Conservation (phyloP, 169 alveolate genomes). For the Plasmodium vivax region DNA sequence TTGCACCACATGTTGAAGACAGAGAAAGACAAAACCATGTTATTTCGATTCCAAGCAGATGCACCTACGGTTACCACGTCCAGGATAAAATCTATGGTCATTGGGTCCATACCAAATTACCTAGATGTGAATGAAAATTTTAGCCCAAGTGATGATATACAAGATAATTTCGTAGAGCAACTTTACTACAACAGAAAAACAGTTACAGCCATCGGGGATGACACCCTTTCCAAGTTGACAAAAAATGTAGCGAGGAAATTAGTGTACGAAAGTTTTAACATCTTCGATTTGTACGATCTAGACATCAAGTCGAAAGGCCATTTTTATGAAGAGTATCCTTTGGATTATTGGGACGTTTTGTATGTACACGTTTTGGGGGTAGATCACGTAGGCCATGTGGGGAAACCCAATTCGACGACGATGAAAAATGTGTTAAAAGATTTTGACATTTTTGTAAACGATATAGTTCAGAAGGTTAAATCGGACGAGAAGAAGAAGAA, state of each 20-base stretch:
- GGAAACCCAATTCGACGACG: constrained; percentile 56
- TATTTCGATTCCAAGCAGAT: constrained; percentile 78
- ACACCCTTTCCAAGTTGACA: constrained; percentile 31
- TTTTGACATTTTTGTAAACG: constrained; percentile 76
- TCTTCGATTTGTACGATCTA: constrained; percentile 45
- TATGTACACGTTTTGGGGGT: constrained; percentile 79
- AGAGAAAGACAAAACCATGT: constrained; percentile 46
- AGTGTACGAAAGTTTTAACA: constrained; percentile 67
- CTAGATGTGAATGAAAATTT: constrained; percentile 66
- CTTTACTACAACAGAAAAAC: constrained; percentile 33
- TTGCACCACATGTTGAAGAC: constrained; percentile 70
- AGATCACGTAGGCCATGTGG: constrained; percentile 82
- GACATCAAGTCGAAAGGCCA: constrained; percentile 33
- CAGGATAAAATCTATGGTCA: constrained; percentile 74
- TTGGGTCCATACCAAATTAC: constrained; percentile 79
- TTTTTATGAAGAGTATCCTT: constrained; percentile 51
- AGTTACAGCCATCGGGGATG: constrained; percentile 64
- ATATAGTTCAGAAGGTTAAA: constrained; percentile 60
- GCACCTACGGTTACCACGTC: constrained; percentile 80
- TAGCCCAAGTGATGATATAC: constrained; percentile 8
- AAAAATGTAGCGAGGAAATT: constrained; percentile 24
- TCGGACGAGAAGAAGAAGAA: constrained; percentile 50
- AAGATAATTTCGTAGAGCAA: constrained; percentile 59
- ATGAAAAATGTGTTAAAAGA: constrained; percentile 76
- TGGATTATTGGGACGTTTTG: constrained; percentile 65